phyloP scores from a whole-genome alignment of 352 stramenopile species.

The Pythium brachiatum region DNA sequence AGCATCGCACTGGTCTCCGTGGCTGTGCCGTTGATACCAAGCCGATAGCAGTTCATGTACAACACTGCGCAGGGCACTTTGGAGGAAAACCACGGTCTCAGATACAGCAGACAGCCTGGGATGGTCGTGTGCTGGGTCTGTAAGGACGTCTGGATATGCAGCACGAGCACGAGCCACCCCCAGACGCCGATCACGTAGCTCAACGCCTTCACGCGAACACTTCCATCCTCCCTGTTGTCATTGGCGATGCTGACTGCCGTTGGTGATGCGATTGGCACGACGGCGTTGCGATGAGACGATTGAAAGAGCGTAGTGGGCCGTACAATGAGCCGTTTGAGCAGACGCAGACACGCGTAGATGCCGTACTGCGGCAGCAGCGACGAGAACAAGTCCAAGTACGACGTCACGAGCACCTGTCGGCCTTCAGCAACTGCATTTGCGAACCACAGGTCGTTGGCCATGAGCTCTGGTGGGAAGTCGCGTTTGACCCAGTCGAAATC shows the following conservation, averaged over 20 bases:
- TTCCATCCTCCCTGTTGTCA: neutral
- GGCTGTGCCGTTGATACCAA: neutral
- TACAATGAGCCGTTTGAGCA: constrained; percentile 5
- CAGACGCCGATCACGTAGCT: neutral
- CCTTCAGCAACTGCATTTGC: constrained; percentile 7
- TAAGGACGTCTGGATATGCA: neutral
- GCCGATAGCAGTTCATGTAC: constrained; percentile 19
- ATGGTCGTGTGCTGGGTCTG: neutral
- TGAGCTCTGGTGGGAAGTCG: neutral
- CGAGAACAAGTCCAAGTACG: constrained; percentile 5
- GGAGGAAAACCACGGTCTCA: constrained; percentile 5
- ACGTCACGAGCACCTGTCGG: constrained; percentile 14
- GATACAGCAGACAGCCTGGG: constrained; percentile 5
- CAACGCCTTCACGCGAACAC: neutral
- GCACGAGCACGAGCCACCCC: neutral
- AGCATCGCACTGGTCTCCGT: neutral
- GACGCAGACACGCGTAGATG: constrained; percentile 5
- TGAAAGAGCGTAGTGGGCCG: neutral
- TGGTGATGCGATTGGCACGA: neutral
- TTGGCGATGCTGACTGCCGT: neutral
- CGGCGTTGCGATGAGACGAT: neutral
- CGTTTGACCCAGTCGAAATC: neutral
- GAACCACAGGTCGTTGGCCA: constrained; percentile 14
- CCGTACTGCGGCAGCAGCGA: constrained; percentile 13
- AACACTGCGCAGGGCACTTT: constrained; percentile 11